A percentile compares a stretch with the other conserved stretches of the same genome.
phyloP scores from a whole-genome alignment of 176 grass and related monocot species.

The Bolboschoenus planiculmis region DNA sequence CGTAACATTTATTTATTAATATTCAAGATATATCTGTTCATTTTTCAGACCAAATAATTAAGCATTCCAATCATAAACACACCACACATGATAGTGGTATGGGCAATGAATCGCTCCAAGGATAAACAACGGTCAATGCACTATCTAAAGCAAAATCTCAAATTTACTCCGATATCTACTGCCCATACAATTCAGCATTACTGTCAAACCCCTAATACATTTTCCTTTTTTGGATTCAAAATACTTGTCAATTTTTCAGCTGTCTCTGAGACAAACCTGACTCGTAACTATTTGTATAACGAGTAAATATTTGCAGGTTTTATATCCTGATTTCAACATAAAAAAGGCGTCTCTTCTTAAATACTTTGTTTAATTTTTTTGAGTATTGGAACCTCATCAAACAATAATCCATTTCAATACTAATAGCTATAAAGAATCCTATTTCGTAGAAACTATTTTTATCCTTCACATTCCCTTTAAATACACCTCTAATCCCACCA shows the following conservation, averaged over 20 bases:
- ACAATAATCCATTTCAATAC: neutral
- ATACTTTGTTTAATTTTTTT: too few species aligned
- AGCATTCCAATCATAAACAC: neutral
- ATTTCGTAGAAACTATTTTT: neutral
- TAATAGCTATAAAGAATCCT: neutral
- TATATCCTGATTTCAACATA: too few species aligned
- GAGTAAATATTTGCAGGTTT: neutral
- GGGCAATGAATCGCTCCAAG: neutral
- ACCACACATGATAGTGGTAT: neutral
- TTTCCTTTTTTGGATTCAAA: too few species aligned
- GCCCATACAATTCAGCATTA: neutral
- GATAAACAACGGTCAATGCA: neutral
- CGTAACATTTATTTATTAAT: too few species aligned
- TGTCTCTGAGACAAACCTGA: neutral
- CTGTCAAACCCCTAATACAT: neutral
- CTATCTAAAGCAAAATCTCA: neutral
- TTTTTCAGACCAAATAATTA: neutral
- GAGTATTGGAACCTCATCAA: neutral
- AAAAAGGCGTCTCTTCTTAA: too few species aligned
- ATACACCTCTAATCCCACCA: neutral
- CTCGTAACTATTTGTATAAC: neutral
- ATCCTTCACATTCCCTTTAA: neutral
- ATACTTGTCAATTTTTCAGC: neutral
- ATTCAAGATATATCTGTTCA: neutral
- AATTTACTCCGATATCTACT: too few species aligned